Conservation (phyloP, 148 eudicot species). For the Euryodendron excelsum region DNA sequence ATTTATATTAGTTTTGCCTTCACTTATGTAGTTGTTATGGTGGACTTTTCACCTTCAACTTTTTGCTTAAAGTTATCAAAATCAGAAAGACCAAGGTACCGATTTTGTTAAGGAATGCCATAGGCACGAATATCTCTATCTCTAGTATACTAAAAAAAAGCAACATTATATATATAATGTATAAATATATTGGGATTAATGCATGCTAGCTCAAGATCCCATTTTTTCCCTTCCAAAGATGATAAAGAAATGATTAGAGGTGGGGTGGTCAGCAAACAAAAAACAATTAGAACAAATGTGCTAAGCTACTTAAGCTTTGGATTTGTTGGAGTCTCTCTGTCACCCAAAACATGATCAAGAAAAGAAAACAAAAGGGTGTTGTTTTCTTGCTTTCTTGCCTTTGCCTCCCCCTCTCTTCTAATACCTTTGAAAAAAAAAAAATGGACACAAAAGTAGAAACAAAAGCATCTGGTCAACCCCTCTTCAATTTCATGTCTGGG, state of each 20-base stretch:
- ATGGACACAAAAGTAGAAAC: not conserved
- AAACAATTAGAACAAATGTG: constrained; percentile 15
- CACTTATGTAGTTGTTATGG: too few relatives aligned
- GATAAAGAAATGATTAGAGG: constrained; percentile 26
- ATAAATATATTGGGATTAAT: too few relatives aligned
- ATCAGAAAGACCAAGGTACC: too few relatives aligned
- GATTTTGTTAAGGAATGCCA: too few relatives aligned
- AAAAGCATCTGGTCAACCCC: constrained; percentile 18
- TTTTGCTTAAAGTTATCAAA: too few relatives aligned
- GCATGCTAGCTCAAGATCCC: not conserved
- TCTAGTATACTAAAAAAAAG: too few relatives aligned
- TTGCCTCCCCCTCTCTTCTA: constrained; percentile 9
- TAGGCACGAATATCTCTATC: too few relatives aligned
- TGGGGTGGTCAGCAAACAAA: constrained; percentile 13
- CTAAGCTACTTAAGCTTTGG: not conserved
- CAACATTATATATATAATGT: too few relatives aligned
- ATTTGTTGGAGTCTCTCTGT: constrained; percentile 19
- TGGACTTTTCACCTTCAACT: too few relatives aligned
- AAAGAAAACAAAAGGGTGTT: constrained; percentile 17
- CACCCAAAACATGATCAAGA: constrained; percentile 38
- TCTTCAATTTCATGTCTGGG: not conserved
- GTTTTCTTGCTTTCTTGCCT: constrained; percentile 36
- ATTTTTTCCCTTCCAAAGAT: not conserved
- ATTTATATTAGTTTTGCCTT: too few relatives aligned
- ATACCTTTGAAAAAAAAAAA: not conserved